These are phyloP conservation scores for Blastobotrys capitulatus DNA, from an alignment of 1,139 yeast species.

Conservation along the genomic window DNA sequence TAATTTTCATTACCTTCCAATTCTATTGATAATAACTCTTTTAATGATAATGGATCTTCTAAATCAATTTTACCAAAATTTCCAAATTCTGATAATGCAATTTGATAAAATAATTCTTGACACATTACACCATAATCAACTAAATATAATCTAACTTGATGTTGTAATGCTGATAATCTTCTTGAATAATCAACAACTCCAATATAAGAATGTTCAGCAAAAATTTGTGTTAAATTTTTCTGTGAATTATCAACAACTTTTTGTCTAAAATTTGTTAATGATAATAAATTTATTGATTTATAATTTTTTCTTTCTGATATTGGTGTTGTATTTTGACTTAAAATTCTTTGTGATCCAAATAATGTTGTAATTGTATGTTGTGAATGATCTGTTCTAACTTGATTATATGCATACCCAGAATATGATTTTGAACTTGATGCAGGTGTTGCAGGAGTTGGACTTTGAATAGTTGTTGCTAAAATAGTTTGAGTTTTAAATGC, in stretches of 20 bases:
- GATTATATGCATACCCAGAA: slow-evolving; percentile 14
- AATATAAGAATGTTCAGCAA: slow-evolving; percentile 66
- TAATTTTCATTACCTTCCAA: no score
- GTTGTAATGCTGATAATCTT: slow-evolving; percentile 75
- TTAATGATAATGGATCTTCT: slow-evolving; percentile 19
- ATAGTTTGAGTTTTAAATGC: slow-evolving; percentile 63
- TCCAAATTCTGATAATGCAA: slow-evolving; percentile 69
- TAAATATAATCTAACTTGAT: slow-evolving; percentile 67
- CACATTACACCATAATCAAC: slow-evolving; percentile 72
- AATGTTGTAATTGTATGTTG: slow-evolving; percentile 11
- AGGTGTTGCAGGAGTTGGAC: background rate
- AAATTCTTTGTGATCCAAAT: background rate
- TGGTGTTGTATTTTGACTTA: slow-evolving; percentile 36
- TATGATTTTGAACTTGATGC: background rate
- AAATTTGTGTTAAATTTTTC: slow-evolving; percentile 54
- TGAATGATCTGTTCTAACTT: slow-evolving; percentile 52
- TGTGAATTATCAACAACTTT: slow-evolving; percentile 47
- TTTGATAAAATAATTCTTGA: slow-evolving; percentile 71
- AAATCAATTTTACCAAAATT: slow-evolving; percentile 64
- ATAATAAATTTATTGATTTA: slow-evolving; percentile 21
- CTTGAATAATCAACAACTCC: slow-evolving; percentile 74
- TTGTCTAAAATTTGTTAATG: slow-evolving; percentile 46
- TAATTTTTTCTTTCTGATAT: slow-evolving; percentile 8
- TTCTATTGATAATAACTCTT: slow-evolving; percentile 13
- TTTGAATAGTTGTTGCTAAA: slow-evolving; percentile 25